Conservation (phyloP, 2,329 filamentous ascomycete genomes). For the Claviceps quebecensis region DNA sequence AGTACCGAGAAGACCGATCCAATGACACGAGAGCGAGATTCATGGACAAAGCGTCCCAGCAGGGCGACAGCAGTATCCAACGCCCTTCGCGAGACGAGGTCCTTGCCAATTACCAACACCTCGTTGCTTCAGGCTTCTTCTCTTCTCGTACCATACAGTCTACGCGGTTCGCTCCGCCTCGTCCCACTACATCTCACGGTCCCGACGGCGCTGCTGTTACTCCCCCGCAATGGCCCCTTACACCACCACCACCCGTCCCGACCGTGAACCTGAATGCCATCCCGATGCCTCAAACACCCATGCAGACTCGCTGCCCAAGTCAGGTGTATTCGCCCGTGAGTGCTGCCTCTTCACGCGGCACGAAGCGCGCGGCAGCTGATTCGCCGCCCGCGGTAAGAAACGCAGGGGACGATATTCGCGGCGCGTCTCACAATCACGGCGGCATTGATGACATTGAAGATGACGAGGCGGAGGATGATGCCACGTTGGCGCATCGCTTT, state of each 20-base stretch:
- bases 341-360: constrained; percentile 28
- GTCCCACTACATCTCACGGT: constrained; percentile 7
- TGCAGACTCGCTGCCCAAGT: constrained; percentile 7
- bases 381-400: constrained; percentile 17
- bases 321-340: constrained; percentile 20
- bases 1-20: background rate
- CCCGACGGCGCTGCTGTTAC: constrained; percentile 5
- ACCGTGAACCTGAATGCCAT: background rate
- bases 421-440: background rate
- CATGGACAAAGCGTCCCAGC: background rate
- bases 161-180: constrained; percentile 21
- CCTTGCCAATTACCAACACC: constrained; percentile 40
- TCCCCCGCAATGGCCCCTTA: constrained; percentile 16
- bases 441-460: background rate
- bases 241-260: constrained; percentile 2
- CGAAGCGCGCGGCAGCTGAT: constrained; percentile 31
- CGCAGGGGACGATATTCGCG: constrained; percentile 1
- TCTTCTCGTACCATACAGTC: constrained; percentile 43
- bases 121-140: constrained; percentile 45
- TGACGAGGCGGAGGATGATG: constrained; percentile 8
- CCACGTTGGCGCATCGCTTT: constrained; percentile 10
- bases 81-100: constrained; percentile 33
- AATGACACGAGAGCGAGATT: background rate
- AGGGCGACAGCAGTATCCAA: constrained; percentile 13
- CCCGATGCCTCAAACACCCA: constrained; percentile 2